phyloP scores from a whole-genome alignment of 2,329 filamentous ascomycete species.

The Penicillium italicum region DNA sequence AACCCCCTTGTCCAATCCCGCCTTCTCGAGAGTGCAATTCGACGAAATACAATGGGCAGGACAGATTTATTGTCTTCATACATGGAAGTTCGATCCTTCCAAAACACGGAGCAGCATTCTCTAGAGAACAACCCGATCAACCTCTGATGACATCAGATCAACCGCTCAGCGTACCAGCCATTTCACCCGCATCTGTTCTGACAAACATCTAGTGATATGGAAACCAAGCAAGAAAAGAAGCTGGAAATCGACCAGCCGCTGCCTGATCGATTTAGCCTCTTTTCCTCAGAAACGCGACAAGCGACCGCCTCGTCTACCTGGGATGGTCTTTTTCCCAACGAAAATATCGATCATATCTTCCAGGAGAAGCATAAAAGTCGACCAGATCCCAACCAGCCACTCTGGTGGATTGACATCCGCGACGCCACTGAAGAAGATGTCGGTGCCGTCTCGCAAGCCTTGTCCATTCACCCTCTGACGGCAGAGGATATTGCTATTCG shows the following conservation, averaged over 20 bases:
- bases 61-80: not conserved
- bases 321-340: constrained; percentile 18
- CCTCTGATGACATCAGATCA: constrained; percentile 1
- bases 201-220: not conserved
- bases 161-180: not conserved
- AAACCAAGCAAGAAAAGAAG: constrained; percentile 1
- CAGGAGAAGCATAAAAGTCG: constrained; percentile 12
- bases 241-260: constrained; percentile 44
- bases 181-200: not conserved
- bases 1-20: not conserved
- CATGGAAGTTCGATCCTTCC: not conserved
- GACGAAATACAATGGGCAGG: too few species aligned
- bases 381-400: constrained; percentile 34
- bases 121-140: not conserved
- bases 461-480: constrained; percentile 88
- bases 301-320: constrained; percentile 16
- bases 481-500: constrained; percentile 93
- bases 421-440: constrained; percentile 84
- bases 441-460: constrained; percentile 78
- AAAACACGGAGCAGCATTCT: not conserved
- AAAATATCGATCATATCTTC: constrained; percentile 11
- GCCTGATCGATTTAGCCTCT: constrained; percentile 84
- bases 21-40: not conserved
- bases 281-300: constrained; percentile 78
- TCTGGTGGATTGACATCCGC: constrained; percentile 95